Base-by-base conservation (phyloP, 257 asterid species). In the Solanum appendiculatum region DNA sequence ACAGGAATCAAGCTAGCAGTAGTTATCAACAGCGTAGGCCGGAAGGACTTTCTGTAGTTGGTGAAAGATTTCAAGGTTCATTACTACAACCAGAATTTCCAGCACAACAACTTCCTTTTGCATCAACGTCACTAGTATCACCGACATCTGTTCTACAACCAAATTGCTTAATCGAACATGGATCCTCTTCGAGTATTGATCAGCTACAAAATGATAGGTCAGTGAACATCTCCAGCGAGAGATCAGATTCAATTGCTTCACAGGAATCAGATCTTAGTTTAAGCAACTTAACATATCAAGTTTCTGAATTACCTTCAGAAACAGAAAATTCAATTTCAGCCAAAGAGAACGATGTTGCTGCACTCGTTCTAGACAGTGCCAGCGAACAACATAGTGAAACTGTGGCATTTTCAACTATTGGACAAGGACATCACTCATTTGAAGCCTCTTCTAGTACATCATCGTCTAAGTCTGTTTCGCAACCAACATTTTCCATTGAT, bases 231-330 rank as follows among this genome's bases (percentile, higher is more conserved):
- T 81, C 68, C 18, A 81, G 69, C 18, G 85, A 48, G 42, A 81
- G 69, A 48, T 81, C 85, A 81, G 85, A 81, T 81, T 81, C 85
- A 48, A 48, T 48, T 81, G 85, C 69, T 81, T 81, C 85, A 29
- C 85, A 81, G 31, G 85, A 81, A 51, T 81, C 85, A 81, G 85
- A 81, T 33, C 2, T 81, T 81, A 81, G 85, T 81, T 81, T 48
- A 48, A 81, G 37, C 85, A 81, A 51, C 54, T 81, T 37, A 3
- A 48, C 66, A 9, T 81, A 48, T 18, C 85, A 48, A 46, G 31
- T 31, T 48, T 48, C 85, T 9, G 85, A 81, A 81, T 29, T 81
- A 81, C 85, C 68, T 81, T 46, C 68, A 81, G 85, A 48, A 81
- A 31, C 21, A 81, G 85, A 81, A 81, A 81, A 51, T 48, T 48